Evolutionary conservation across 768 basidiomycete genomes (phyloP).

Genomic region (Galerina marginata): DNA sequence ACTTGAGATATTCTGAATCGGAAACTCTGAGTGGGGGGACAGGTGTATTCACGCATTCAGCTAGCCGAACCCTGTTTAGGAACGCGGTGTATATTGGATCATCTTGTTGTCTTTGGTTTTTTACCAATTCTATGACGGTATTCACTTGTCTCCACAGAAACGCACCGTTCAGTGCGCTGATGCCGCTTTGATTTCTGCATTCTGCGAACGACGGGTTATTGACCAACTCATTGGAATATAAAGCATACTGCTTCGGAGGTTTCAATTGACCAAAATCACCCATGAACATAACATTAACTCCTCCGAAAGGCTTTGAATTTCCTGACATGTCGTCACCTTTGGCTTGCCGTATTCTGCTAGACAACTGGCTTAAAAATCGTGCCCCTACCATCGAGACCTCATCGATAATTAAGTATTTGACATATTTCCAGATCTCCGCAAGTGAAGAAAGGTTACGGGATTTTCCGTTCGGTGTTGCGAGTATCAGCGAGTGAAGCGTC

Average conservation of each 20-base stretch:
- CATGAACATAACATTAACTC: conserved; percentile 19
- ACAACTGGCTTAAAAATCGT: conserved; percentile 5
- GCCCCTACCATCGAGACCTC: conserved; percentile 22
- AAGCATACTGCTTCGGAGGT: conserved; percentile 9
- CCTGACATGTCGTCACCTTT: conserved; percentile 1
- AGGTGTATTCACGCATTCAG: not conserved
- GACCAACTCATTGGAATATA: conserved; percentile 15
- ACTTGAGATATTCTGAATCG: not conserved
- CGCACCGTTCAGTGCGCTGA: conserved; percentile 4
- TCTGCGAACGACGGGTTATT: conserved; percentile 11
- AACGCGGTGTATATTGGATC: conserved; percentile 7
- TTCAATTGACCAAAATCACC: conserved; percentile 19
- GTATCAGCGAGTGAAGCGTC: conserved; percentile 15
- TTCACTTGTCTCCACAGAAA: conserved; percentile 17
- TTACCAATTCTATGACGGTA: conserved; percentile 4
- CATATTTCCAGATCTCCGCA: conserved; percentile 6
- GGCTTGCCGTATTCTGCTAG: conserved; percentile 3
- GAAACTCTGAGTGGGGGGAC: not conserved
- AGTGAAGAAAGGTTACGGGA: not conserved
- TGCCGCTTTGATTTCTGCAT: conserved; percentile 3
- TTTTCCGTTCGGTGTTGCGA: not conserved
- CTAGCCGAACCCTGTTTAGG: conserved; percentile 2
- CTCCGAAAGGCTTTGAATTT: conserved; percentile 9
- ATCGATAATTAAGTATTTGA: conserved; percentile 17
- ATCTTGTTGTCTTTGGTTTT: conserved; percentile 8